phyloP scores from a whole-genome alignment of 306 rosid species.

The Cicer arietinum region DNA sequence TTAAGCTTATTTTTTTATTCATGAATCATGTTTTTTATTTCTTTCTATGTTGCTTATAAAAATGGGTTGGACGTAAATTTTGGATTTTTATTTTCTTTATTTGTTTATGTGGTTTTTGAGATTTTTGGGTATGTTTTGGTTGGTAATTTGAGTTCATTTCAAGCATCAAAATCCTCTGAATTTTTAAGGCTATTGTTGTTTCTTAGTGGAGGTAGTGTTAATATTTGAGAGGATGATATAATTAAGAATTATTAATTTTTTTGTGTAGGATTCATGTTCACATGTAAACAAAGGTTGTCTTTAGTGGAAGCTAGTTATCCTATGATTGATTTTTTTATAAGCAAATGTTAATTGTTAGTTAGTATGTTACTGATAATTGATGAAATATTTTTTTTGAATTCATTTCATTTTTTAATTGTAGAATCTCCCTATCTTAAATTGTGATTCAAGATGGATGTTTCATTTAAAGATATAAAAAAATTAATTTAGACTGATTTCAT shows the following conservation, averaged over 20 bases:
- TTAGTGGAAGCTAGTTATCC: neutral
- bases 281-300: too few species aligned
- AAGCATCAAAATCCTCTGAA: neutral
- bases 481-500: neutral
- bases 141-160: slow-evolving; percentile 21
- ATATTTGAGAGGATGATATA: neutral
- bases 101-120: slow-evolving; percentile 27
- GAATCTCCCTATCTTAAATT: slow-evolving; percentile 11
- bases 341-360: too few species aligned
- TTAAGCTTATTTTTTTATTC: neutral
- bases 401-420: slow-evolving; percentile 37
- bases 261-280: too few species aligned
- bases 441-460: slow-evolving; percentile 10
- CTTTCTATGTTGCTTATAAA: neutral
- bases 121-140: slow-evolving; percentile 21
- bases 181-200: slow-evolving; percentile 1
- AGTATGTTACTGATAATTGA: neutral
- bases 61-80: slow-evolving; percentile 44
- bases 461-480: slow-evolving; percentile 1
- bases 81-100: slow-evolving; percentile 18
- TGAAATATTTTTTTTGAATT: neutral
- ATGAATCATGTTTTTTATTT: slow-evolving; percentile 17
- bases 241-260: neutral
- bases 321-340: neutral
- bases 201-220: neutral